Evolutionary conservation across 2,329 filamentous ascomycete species (phyloP).

Genomic region (Cercospora janseana): DNA sequence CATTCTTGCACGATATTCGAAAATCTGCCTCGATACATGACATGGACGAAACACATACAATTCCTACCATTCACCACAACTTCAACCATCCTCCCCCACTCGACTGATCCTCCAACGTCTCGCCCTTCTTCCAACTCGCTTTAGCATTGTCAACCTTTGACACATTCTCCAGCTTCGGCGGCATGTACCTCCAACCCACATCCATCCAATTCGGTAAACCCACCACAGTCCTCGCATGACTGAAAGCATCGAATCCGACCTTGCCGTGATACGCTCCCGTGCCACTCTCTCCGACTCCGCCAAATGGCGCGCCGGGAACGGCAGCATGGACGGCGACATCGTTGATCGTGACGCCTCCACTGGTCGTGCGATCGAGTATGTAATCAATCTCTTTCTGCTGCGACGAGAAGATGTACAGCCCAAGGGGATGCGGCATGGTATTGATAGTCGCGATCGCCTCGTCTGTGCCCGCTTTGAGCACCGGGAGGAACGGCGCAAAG

Average conservation of each 20-base stretch:
- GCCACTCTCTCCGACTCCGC: slow-evolving; percentile 76
- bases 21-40: no score
- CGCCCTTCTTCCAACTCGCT: slow-evolving; percentile 17
- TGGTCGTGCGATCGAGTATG: slow-evolving; percentile 45
- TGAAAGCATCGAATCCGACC: slow-evolving; percentile 64
- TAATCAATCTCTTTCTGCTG: slow-evolving; percentile 68
- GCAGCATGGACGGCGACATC: slow-evolving; percentile 64
- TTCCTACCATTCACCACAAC: slow-evolving; percentile 9
- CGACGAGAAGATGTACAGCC: slow-evolving; percentile 76
- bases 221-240: slow-evolving; percentile 43
- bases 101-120: slow-evolving; percentile 16
- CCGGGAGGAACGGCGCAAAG: slow-evolving; percentile 81
- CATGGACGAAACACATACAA: no score
- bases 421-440: slow-evolving; percentile 75
- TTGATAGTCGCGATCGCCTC: slow-evolving; percentile 76
- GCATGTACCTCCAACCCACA: slow-evolving; percentile 12
- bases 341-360: slow-evolving; percentile 48
- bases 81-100: slow-evolving; percentile 8
- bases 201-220: slow-evolving; percentile 17
- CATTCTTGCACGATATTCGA: no score
- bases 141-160: slow-evolving; percentile 13
- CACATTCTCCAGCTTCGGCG: slow-evolving; percentile 13
- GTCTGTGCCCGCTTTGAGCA: slow-evolving; percentile 71
- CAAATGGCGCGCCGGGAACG: slow-evolving; percentile 69
- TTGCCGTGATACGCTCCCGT: slow-evolving; percentile 73